phyloP scores from a whole-genome alignment of 2,329 filamentous ascomycete species.

The Trichoderma sp. region DNA sequence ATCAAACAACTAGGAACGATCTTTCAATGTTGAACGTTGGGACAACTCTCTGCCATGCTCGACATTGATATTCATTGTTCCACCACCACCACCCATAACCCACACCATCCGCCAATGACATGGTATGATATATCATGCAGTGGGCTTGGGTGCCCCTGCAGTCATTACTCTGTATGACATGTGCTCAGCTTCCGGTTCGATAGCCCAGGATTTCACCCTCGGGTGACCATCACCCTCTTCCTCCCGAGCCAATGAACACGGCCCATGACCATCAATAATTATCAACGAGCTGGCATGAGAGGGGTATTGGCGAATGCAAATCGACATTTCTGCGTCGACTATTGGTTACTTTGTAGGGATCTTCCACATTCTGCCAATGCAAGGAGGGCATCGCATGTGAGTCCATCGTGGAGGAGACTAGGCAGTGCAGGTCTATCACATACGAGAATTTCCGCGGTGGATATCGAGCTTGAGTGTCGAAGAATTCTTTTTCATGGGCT shows the following conservation, averaged over 20 bases:
- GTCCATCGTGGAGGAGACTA: not conserved
- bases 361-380: not conserved
- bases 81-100: not conserved
- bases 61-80: conserved; percentile 2
- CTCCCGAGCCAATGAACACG: not conserved
- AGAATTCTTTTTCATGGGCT: not conserved
- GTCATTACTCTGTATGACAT: not conserved
- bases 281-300: not conserved
- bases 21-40: too few relatives aligned
- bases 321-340: not conserved
- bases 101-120: not conserved
- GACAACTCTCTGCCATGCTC: not conserved
- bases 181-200: not conserved
- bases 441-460: not conserved
- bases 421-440: not conserved
- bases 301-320: conserved; percentile 2
- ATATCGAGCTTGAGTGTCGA: not conserved
- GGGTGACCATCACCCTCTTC: not conserved
- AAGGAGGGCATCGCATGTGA: not conserved
- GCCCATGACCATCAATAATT: not conserved
- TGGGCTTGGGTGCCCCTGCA: not conserved
- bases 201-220: not conserved
- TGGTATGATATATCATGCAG: not conserved
- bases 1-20: too few relatives aligned
- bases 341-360: not conserved